phyloP scores from a whole-genome alignment of 2,329 filamentous ascomycete genomes.

The Sporothrix variecibatus region DNA sequence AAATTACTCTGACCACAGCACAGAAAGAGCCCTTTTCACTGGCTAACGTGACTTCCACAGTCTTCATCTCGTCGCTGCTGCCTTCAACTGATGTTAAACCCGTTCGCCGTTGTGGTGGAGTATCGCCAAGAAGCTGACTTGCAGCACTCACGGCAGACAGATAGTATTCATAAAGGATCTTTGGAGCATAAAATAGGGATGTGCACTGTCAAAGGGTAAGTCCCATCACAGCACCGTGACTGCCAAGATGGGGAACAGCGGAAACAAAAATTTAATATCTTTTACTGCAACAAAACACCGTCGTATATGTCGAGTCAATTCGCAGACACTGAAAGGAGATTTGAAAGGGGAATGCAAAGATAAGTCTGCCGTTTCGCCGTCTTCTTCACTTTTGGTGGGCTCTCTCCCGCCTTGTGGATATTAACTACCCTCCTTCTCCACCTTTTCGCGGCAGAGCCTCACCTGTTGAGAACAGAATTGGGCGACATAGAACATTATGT shows the following conservation, averaged over 20 bases:
- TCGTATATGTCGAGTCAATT: background rate
- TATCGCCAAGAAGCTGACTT: background rate
- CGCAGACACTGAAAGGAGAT: background rate
- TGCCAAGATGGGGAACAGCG: background rate
- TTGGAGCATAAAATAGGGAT: background rate
- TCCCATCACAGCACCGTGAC: background rate
- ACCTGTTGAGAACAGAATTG: background rate
- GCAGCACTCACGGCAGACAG: background rate
- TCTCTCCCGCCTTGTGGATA: background rate
- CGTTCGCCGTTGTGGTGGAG: background rate
- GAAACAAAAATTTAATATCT: background rate
- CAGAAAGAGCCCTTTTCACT: too few relatives aligned
- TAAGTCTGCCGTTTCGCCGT: too few relatives aligned
- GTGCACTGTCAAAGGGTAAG: background rate
- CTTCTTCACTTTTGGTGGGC: background rate
- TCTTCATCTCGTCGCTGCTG: background rate
- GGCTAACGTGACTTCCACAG: too few relatives aligned
- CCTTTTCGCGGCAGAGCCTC: background rate
- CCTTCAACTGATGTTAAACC: background rate
- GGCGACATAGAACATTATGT: background rate
- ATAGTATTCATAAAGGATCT: background rate
- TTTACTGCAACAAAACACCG: too few relatives aligned
- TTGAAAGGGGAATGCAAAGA: background rate
- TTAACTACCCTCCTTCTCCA: background rate
- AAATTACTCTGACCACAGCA: too few relatives aligned